phyloP scores from a whole-genome alignment of 2,329 filamentous ascomycete genomes.

The Trichoderma atrobrunneum region DNA sequence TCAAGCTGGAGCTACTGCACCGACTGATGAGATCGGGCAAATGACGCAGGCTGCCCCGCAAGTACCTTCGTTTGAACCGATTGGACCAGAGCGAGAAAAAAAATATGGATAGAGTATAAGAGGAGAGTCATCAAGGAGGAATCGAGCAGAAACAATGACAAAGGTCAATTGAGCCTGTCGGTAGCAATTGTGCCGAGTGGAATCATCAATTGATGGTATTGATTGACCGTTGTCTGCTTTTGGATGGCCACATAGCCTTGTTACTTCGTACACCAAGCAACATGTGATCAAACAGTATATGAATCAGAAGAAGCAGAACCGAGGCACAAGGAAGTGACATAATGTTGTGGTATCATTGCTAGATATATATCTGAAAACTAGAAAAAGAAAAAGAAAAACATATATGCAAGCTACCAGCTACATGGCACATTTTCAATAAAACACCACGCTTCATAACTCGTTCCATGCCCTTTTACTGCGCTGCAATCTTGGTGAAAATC shows the following conservation, averaged over 20 bases:
- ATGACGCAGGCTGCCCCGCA: conserved; percentile 13
- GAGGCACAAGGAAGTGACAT: not conserved
- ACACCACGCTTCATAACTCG: conserved; percentile 11
- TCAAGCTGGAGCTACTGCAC: not conserved
- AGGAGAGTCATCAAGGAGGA: not conserved
- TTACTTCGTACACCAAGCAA: not conserved
- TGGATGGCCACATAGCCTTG: too few relatives aligned
- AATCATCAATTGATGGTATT: not conserved
- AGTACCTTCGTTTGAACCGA: not conserved
- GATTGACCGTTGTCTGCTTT: not conserved
- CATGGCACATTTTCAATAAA: not conserved
- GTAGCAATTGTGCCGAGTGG: not conserved
- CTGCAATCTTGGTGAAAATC: conserved; percentile 46
- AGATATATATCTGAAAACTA: not conserved
- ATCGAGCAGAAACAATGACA: not conserved
- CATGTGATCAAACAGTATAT: not conserved
- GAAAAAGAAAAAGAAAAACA: not conserved
- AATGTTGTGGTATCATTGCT: conserved; percentile 18
- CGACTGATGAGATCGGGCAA: not conserved
- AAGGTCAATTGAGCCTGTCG: not conserved
- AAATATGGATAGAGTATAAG: not conserved
- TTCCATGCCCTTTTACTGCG: conserved; percentile 15
- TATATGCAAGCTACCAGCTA: not conserved
- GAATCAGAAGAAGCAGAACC: not conserved
- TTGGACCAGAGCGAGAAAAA: not conserved